Conservation (phyloP, 257 asterid genomes). For the Asclepias syriaca region DNA sequence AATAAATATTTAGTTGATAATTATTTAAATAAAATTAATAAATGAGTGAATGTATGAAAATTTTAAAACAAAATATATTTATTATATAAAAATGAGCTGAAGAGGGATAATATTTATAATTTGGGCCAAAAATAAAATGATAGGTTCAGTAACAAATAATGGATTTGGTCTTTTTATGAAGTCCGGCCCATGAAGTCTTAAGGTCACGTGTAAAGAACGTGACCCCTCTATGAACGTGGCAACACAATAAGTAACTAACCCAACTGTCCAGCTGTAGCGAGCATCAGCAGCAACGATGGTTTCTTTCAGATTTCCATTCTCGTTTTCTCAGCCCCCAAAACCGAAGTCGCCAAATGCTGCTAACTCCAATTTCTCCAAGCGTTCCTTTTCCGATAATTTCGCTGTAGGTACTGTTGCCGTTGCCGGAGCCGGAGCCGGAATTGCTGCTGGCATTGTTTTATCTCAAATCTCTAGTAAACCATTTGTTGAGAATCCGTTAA, state of each 20-base stretch:
- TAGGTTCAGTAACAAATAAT: neutral
- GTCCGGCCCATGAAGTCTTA: neutral
- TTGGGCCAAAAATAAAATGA: too few relatives aligned
- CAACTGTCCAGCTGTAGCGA: neutral
- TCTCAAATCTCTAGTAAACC: slow-evolving; percentile 33
- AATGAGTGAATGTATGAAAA: too few relatives aligned
- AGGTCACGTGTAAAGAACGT: neutral
- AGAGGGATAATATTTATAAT: too few relatives aligned
- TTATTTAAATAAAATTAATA: too few relatives aligned
- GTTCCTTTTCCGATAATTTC: slow-evolving; percentile 23
- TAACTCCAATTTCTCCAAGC: slow-evolving; percentile 24
- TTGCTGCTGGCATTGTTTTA: slow-evolving; percentile 42
- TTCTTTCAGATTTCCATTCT: slow-evolving; percentile 82
- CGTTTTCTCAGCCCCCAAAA: slow-evolving; percentile 71
- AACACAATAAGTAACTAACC: neutral
- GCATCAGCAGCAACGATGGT: slow-evolving; percentile 32
- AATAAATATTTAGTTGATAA: too few relatives aligned
- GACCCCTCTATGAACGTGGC: neutral
- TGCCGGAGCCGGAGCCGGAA: slow-evolving; percentile 30
- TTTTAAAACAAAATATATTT: too few relatives aligned
- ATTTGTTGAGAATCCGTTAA: slow-evolving; percentile 38
- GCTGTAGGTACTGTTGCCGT: slow-evolving; percentile 36
- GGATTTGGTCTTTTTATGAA: neutral
- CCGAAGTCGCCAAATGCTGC: slow-evolving; percentile 36
- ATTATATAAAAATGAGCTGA: too few relatives aligned